Evolutionary conservation across 2,329 filamentous ascomycete genomes (phyloP).

Genomic region (Orbilia blumenaviensis): DNA sequence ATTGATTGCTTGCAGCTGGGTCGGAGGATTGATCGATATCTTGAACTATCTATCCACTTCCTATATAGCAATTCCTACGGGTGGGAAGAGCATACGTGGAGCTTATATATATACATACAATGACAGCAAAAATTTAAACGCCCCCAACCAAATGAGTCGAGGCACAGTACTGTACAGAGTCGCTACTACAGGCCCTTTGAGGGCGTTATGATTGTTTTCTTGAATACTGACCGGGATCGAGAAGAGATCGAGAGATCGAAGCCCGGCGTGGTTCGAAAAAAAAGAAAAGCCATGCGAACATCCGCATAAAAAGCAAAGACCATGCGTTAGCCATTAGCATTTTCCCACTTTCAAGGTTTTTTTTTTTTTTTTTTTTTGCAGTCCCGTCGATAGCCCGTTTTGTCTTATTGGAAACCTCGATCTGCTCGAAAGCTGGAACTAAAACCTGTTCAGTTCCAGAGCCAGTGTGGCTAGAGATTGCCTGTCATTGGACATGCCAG

Average conservation of each 20-base stretch:
- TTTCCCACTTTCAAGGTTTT: slow-evolving; percentile 11
- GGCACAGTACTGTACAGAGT: background rate
- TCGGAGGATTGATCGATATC: too few relatives aligned
- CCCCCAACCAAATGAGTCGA: background rate
- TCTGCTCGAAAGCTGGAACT: background rate
- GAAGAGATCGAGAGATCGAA: slow-evolving; percentile 50
- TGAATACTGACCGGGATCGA: slow-evolving; percentile 14
- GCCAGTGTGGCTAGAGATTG: slow-evolving; percentile 35
- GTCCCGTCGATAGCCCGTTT: background rate
- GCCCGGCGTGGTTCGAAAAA: slow-evolving; percentile 19
- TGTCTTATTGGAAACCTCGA: slow-evolving; percentile 27
- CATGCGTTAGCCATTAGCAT: slow-evolving; percentile 15
- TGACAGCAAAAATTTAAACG: background rate
- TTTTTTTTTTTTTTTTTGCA: too few relatives aligned
- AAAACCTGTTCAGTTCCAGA: slow-evolving; percentile 25
- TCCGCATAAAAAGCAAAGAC: slow-evolving; percentile 35
- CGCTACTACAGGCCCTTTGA: background rate
- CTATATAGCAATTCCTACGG: too few relatives aligned
- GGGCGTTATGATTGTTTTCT: slow-evolving; percentile 18
- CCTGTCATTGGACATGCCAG: slow-evolving; percentile 31
- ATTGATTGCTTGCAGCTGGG: too few relatives aligned
- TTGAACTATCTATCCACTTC: too few relatives aligned
- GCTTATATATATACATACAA: slow-evolving; percentile 35
- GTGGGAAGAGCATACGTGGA: background rate
- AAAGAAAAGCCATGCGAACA: slow-evolving; percentile 28